These are phyloP conservation scores for Hyphopichia burtonii DNA, from an alignment of 1,139 yeast genomes.

Conservation along the genomic window DNA sequence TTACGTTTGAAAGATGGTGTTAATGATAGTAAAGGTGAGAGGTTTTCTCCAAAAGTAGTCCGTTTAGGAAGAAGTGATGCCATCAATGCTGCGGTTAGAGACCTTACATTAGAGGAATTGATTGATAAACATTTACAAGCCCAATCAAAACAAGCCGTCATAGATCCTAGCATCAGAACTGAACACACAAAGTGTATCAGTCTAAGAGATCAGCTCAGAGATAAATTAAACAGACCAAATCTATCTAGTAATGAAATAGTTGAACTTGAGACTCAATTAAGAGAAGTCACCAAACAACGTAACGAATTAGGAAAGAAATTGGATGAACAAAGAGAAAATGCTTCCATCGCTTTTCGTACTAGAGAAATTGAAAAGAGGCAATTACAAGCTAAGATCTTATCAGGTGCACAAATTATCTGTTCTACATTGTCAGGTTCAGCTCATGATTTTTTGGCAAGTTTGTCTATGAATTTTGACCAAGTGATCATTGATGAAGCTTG, in stretches of 20 bases:
- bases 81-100: conserved; percentile 77
- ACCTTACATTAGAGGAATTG: conserved; percentile 81
- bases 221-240: conserved; percentile 30
- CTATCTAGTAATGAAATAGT: conserved; percentile 40
- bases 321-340: conserved; percentile 77
- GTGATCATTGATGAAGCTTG: conserved; percentile 98
- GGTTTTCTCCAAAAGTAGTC: conserved; percentile 69
- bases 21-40: conserved; percentile 53
- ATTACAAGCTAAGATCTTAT: conserved; percentile 68
- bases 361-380: conserved; percentile 78
- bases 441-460: conserved; percentile 74
- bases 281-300: conserved; percentile 57
- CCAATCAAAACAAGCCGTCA: conserved; percentile 32
- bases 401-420: conserved; percentile 85
- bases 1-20: conserved; percentile 79
- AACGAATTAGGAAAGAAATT: conserved; percentile 70
- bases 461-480: conserved; percentile 82
- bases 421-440: conserved; percentile 95
- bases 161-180: conserved; percentile 49
- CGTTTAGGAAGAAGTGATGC: conserved; percentile 91
- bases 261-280: conserved; percentile 46
- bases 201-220: conserved; percentile 51
- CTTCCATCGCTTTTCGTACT: conserved; percentile 66
- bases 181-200: conserved; percentile 52
- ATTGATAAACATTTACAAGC: conserved; percentile 66